Conservation (phyloP, 176 grass and related monocot species). For the Carex kokanica region DNA sequence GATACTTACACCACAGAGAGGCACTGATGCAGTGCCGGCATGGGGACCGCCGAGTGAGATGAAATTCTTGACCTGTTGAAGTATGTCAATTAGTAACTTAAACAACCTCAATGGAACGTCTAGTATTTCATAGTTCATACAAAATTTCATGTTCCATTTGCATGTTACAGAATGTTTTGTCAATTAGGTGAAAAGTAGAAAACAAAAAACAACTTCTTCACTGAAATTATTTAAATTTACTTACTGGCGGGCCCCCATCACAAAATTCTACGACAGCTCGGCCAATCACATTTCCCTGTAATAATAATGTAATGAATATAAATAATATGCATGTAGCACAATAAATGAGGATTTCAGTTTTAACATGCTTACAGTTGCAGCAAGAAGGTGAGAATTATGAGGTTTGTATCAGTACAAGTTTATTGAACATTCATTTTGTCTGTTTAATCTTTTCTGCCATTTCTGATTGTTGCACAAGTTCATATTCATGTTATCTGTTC, state of each 20-base stretch:
- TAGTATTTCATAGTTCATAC: not conserved
- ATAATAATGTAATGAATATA: slow-evolving; percentile 11
- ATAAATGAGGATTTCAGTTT: not conserved
- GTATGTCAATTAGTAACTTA: slow-evolving; percentile 8
- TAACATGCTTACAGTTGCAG: not conserved
- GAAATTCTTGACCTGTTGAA: slow-evolving; percentile 87
- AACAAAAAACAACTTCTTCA: not conserved
- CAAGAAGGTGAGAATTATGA: not conserved
- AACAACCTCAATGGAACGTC: not conserved
- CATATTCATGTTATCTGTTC: not conserved
- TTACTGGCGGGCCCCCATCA: slow-evolving; percentile 63
- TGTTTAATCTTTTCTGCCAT: not conserved
- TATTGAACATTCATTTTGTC: not conserved
- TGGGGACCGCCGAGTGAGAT: slow-evolving; percentile 91
- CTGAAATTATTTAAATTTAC: slow-evolving; percentile 28
- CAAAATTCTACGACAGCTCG: slow-evolving; percentile 85
- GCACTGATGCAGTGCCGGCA: slow-evolving; percentile 96
- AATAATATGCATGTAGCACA: not conserved
- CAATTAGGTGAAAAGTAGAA: slow-evolving; percentile 1
- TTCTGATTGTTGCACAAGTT: not conserved
- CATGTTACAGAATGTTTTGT: not conserved
- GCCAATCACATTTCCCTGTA: slow-evolving; percentile 86
- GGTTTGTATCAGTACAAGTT: not conserved
- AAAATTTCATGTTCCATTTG: not conserved
- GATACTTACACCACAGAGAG: slow-evolving; percentile 79